Evolutionary conservation across 2,329 filamentous ascomycete species (phyloP), one percentile per base, ranked within the genome.

Genomic region (Stagonosporopsis tanaceti): DNA sequence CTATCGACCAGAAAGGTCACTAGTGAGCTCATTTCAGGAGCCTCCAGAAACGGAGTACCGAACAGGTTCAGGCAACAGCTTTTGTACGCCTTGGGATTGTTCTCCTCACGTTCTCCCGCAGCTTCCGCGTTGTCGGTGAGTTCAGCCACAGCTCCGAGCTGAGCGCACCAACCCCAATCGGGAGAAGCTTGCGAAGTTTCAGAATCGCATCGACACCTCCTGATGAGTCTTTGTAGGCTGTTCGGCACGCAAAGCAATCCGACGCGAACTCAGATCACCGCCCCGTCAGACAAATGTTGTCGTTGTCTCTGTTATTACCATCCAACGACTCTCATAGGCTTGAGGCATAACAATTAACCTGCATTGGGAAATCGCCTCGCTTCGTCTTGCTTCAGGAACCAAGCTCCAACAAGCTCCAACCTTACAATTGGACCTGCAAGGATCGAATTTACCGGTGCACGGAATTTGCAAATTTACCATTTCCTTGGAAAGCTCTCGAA

Each of bases 151-250:
- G 4, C 30, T 32, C 30, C 40, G 27, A 14, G 39, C 50, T 52
- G 17, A 44, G 17, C n/a, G 7, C 37, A 28, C 47, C 17, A 53
- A 47, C 35, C 67, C 47, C 17, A 34, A 65, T 59, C 5, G 27
- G 56, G 67, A 52, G 55, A 44, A 61, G 56, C 59, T 70, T 70
- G 66, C 67, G 66, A 70, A 63, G 51, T 57, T 54, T 47, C 40
- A 42, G n/a, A 37, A 53, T 35, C 53, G 35, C 46, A 35, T 15
- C 50, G 20, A 20, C 47, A 56, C 57, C 41, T 47, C 50, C 32
- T 51, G 41, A 57, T 52, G 52, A 53, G 42, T 63, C 47, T 47
- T 46, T 60, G 45, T 32, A 56, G 50, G 47, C 50, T 39, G 41
- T 51, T 50, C 57, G 57, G 57, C 41, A 39, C 42, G 55, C 53